Base-by-base conservation (phyloP, 2,329 filamentous ascomycete species). In the Colletotrichum sansevieriae region DNA sequence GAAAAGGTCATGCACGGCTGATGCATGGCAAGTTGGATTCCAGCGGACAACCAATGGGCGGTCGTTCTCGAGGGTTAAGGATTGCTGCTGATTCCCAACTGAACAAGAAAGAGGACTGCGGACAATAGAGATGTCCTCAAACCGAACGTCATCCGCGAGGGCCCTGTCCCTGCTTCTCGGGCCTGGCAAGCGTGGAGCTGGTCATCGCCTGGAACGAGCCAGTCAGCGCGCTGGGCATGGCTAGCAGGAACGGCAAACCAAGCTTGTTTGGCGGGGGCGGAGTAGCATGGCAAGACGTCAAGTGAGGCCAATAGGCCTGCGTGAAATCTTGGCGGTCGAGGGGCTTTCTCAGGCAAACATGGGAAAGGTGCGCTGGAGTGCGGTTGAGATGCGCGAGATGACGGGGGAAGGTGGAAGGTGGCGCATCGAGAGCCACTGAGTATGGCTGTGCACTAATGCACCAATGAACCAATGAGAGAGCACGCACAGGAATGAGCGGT, bases 221-320 rank as follows among this genome's bases (percentile, higher is more conserved):
- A 68, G 55, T 68, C 49, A 66, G 46, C 25, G 20, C 33, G 20
- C 22, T 13, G 11, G 8, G 1, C 6, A n/a, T 35, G 15, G 61
- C 39, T 18, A 37, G 47, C 54, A 25, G 41, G 39, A 41, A 43
- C 20, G 3, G 20, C 35, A 44, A 18, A 52, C 33, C 65, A 65
- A 65, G 60, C 61, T 68, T 68, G 65, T 68, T 68, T 55, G 43
- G 66, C 55, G 62, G 66, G 55, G 66, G 55, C 33, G 55, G 66
- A 44, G 66, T 60, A 20, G 41, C 15, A 61, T 49, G 18, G 66
- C n/a, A 15, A 13, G 22, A 60, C 20, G 35, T 43, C 33, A 43
- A 56, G 44, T 18, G 18, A 29, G 44, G 63, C 66, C n/a, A 33
- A 66, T 56, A 69, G 66, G 66, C 39, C 46, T 4, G 11, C 43